A percentile compares a stretch with the other conserved stretches of the same genome.
Conservation (phyloP, 164 flowering plant genomes). For the Amborella trichopoda region DNA sequence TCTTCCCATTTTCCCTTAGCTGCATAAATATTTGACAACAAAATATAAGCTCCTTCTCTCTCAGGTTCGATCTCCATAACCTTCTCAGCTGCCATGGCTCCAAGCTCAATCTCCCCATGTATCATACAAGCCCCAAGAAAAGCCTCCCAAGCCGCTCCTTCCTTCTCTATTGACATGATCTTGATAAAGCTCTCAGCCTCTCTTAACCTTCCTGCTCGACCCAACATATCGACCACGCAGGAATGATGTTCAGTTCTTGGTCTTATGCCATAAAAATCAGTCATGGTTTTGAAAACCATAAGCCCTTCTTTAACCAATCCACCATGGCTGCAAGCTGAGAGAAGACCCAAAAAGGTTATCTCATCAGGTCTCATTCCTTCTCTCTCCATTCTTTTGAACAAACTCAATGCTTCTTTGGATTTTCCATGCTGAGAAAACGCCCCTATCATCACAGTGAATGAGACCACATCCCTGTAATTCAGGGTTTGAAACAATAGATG, state of each 20-base stretch:
- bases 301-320: constrained; percentile 29
- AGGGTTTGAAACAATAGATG: constrained; percentile 16
- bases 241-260: constrained; percentile 25
- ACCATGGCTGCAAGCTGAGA: constrained; percentile 31
- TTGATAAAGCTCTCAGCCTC: constrained; percentile 21
- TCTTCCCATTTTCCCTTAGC: constrained; percentile 25
- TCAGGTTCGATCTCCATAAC: constrained; percentile 20
- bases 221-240: constrained; percentile 29
- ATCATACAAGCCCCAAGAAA: constrained; percentile 28
- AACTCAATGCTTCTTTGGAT: constrained; percentile 22
- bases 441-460: constrained; percentile 29
- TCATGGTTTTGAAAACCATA: constrained; percentile 20
- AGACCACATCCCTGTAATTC: constrained; percentile 19
- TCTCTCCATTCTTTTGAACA: constrained; percentile 21
- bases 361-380: constrained; percentile 21
- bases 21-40: constrained; percentile 21
- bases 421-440: constrained; percentile 28
- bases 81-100: constrained; percentile 12
- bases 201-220: constrained; percentile 27
- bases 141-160: constrained; percentile 26
- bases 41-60: constrained; percentile 16
- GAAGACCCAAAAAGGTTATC: constrained; percentile 21
- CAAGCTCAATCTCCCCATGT: constrained; percentile 25
- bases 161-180: constrained; percentile 15
- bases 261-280: constrained; percentile 14